phyloP scores from a whole-genome alignment of 495 filamentous ascomycete species.

The Elasticomyces elasticus region DNA sequence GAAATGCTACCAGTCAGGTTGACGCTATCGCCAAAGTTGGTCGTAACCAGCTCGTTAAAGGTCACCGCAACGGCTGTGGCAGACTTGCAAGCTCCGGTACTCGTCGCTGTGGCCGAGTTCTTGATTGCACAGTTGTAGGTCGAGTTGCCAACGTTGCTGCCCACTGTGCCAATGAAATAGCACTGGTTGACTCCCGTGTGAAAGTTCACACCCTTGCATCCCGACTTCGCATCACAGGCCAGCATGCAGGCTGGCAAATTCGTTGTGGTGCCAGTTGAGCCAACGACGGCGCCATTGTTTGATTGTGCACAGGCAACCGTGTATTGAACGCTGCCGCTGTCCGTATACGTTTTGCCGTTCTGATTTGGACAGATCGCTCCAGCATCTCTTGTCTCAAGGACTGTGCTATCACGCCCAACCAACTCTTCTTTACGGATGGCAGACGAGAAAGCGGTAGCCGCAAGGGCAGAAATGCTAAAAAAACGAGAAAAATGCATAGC shows the following conservation, averaged over 20 bases:
- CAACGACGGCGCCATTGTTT: background rate
- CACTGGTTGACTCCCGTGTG: background rate
- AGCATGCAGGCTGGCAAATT: slow-evolving; percentile 1
- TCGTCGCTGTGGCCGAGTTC: background rate
- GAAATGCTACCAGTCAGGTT: slow-evolving; percentile 46
- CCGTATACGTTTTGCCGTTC: background rate
- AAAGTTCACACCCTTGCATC: slow-evolving; percentile 1
- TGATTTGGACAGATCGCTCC: background rate
- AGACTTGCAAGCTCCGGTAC: background rate
- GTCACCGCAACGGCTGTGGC: slow-evolving; percentile 9
- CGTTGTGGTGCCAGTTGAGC: background rate
- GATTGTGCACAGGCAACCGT: background rate
- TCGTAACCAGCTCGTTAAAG: slow-evolving; percentile 47
- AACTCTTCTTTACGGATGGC: background rate
- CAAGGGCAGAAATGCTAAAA: background rate
- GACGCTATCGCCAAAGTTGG: slow-evolving; percentile 50
- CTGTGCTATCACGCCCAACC: background rate
- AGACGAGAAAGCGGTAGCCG: background rate
- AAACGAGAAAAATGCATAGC: background rate
- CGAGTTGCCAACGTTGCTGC: background rate
- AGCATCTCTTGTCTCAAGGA: background rate
- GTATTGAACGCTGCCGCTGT: background rate
- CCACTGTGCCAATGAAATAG: background rate
- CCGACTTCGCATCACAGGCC: slow-evolving; percentile 1
- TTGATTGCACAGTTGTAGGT: slow-evolving; percentile 2